Percentiles rank a stretch among this genome's conserved stretches.
phyloP scores from a whole-genome alignment of 257 asterid species.

The Lycium ferocissimum region DNA sequence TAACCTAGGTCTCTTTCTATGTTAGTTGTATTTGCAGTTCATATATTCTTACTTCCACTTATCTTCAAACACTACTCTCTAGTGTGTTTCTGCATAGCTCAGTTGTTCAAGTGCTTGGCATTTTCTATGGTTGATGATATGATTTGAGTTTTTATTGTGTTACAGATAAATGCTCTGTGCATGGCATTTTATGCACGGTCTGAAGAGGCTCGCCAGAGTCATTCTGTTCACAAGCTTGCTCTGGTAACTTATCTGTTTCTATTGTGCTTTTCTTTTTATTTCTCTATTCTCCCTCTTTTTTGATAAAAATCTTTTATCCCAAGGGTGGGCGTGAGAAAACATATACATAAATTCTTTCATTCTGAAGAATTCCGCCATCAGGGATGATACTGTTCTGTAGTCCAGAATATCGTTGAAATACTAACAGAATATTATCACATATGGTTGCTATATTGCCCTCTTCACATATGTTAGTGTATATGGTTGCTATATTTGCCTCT shows the following conservation, averaged over 20 bases:
- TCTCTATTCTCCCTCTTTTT: constrained; percentile 26
- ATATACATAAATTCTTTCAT: not conserved
- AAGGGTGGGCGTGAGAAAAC: not conserved
- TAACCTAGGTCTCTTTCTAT: constrained; percentile 20
- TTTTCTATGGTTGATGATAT: constrained; percentile 1
- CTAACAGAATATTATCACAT: constrained; percentile 3
- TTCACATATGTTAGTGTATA: not conserved
- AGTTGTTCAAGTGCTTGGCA: not conserved
- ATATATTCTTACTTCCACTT: not conserved
- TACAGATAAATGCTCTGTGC: constrained; percentile 94
- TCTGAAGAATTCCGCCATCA: constrained; percentile 1
- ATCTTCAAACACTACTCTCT: not conserved
- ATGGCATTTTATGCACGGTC: constrained; percentile 99
- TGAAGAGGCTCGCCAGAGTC: constrained; percentile 96
- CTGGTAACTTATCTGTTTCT: constrained; percentile 56
- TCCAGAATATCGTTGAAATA: not conserved
- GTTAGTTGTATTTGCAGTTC: constrained; percentile 9
- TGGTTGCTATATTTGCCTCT: not conserved
- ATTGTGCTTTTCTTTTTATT: constrained; percentile 35
- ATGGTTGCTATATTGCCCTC: not conserved
- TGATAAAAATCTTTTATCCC: not conserved
- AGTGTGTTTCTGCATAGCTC: not conserved
- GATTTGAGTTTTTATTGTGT: constrained; percentile 14
- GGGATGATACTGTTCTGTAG: not conserved
- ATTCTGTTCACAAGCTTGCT: constrained; percentile 96